Base-by-base conservation (phyloP, 1,139 yeast genomes). In the Suhomyces chickasaworum region DNA sequence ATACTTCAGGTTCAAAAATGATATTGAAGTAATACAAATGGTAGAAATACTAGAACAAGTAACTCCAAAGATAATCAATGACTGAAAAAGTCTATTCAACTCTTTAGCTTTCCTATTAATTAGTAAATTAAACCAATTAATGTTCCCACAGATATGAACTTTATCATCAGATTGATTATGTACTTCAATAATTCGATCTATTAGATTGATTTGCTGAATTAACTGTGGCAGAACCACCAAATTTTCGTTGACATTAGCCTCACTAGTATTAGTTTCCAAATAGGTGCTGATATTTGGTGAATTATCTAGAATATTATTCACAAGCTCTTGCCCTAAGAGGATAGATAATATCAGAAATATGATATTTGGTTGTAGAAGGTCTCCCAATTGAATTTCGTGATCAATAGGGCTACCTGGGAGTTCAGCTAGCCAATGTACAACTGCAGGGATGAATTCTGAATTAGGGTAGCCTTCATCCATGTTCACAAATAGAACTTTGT, bases 361-460 rank as follows among this genome's bases (percentile, higher is more conserved):
- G 1, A 39, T 49, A 3, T 15, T 16, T 6, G 66, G 64, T 27
- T 51, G 44, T 7, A 53, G 37, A 27, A 57, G 41, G 33, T 56
- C 60, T 3, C 46, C 22, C 4, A 53, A 3, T 13, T 13, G 17
- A 13, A 17, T 9, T 2, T 6, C 16, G 3, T 17, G 12, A 7
- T 2, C 8, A 40, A 1, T 46, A 1, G 66, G 64, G 18, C 59
- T 54, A 10, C 46, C 45, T 2, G 65, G 65, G 31, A 66, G 58
- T 39, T 57, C 60, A 1, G 62, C 55, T 4, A 65, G 49, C 69
- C 69, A 65, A 25, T 52, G 56, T n/a, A 64, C 56, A 0, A 58
- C 47, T 0, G 66, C 51, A 18, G 48, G 51, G 1, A 58, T 52
- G 25, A 61, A 53, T 22, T 21, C 18, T 12, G 10, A 4, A 17